Evolutionary conservation across 2,329 filamentous ascomycete genomes (phyloP), one percentile per base, ranked within the genome.

Genomic region (Cryphonectria radicalis): DNA sequence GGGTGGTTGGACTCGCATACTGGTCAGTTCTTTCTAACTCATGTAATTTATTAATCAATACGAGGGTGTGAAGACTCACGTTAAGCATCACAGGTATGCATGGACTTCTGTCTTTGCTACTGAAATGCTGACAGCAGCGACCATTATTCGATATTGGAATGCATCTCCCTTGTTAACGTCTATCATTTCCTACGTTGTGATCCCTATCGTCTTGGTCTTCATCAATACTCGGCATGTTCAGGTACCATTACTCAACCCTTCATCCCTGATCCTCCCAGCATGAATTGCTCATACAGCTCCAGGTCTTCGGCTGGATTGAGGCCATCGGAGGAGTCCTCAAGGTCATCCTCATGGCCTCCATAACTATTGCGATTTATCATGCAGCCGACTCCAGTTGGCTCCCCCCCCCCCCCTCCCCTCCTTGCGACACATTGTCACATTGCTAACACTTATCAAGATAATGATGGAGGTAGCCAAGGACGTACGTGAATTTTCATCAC

Each of bases 271-370:
- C 1, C 37, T 40, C 32, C 14, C 2, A 62, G 22, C 32, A n/a
- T 62, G 19, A 2, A n/a, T 25, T 42, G 59, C 63, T 73, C 13
- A 71, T n/a, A 7, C 4, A 25, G 11, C 11, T 37, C 37, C 37
- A 77, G 75, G 74, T 72, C 28, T 77, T 76, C n/a, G 76, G 76
- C n/a, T 74, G 70, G 69, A 67, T 77, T 0, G 76, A 76, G 69
- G 75, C 74, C 22, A 55, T 74, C 14, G 74, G 76, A 22, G 76
- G 76, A 14, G 25, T 73, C 3, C 57, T 77, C 4, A 76, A 76
- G 65, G 71, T 73, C 2, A 22, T 70, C 8, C 69, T 76, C 25
- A 71, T 76, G 14, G 1, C 76, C 25, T 67, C 69, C 7, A 28
- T 72, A 14, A 70, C 72, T 7, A 66, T 74, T 19, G 73, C 73